phyloP scores from a whole-genome alignment of 2,329 filamentous ascomycete species.

The Madurella fahalii region DNA sequence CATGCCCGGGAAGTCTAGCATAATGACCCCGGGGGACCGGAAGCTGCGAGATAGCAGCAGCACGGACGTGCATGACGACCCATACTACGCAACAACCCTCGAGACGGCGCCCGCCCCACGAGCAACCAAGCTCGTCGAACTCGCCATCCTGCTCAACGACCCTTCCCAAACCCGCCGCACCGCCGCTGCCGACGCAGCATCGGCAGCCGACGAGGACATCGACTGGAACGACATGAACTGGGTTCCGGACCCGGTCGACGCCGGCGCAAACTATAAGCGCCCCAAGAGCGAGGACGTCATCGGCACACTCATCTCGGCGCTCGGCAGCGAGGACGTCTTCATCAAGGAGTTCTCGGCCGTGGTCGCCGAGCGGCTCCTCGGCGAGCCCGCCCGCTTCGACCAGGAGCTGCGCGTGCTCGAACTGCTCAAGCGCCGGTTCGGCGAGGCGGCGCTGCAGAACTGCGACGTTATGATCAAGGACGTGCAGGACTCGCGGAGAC shows the following conservation, averaged over 20 bases:
- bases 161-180: slow-evolving; percentile 50
- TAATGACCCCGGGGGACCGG: not conserved
- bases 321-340: slow-evolving; percentile 86
- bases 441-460: slow-evolving; percentile 78
- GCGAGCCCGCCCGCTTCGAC: slow-evolving; percentile 58
- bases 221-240: slow-evolving; percentile 93
- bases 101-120: not conserved
- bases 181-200: slow-evolving; percentile 33
- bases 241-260: slow-evolving; percentile 89
- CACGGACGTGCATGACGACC: not conserved
- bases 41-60: slow-evolving; percentile 8
- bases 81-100: not conserved
- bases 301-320: slow-evolving; percentile 80
- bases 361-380: slow-evolving; percentile 75
- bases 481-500: slow-evolving; percentile 73
- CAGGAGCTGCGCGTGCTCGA: slow-evolving; percentile 81
- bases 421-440: slow-evolving; percentile 83
- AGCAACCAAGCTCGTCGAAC: slow-evolving; percentile 55
- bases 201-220: slow-evolving; percentile 60
- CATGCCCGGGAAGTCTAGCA: not conserved
- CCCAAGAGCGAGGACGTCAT: slow-evolving; percentile 86
- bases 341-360: slow-evolving; percentile 91
- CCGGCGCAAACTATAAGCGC: slow-evolving; percentile 85
- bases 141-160: slow-evolving; percentile 63
- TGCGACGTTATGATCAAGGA: slow-evolving; percentile 98